Percentiles rank a stretch among this genome's conserved stretches.
Conservation (phyloP, 2,329 filamentous ascomycete genomes). For the Aspergillus sp. region DNA sequence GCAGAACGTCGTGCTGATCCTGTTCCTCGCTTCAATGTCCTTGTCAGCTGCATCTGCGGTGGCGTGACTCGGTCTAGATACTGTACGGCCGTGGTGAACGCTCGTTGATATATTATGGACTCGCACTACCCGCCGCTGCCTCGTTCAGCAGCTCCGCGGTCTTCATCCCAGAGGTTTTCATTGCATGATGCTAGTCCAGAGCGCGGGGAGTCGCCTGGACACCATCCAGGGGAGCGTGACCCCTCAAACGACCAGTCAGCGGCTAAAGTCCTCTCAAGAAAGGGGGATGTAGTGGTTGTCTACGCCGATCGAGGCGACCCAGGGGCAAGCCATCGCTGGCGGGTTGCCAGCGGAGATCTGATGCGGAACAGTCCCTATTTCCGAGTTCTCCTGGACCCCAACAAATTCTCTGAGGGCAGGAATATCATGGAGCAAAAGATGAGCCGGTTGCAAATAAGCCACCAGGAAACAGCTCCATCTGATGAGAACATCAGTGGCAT, state of each 20-base stretch:
- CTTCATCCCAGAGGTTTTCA: constrained; percentile 4
- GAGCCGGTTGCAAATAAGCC: constrained; percentile 2
- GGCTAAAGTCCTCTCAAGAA: constrained; percentile 15
- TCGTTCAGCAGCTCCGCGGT: constrained; percentile 1
- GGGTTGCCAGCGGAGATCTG: constrained; percentile 24
- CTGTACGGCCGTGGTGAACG: too few relatives aligned
- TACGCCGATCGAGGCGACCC: constrained; percentile 12
- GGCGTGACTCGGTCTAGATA: too few relatives aligned
- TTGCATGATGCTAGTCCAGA: not conserved
- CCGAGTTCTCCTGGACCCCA: constrained; percentile 29
- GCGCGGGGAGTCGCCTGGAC: not conserved
- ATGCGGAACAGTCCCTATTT: constrained; percentile 31
- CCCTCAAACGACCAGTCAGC: not conserved
- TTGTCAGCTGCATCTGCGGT: too few relatives aligned
- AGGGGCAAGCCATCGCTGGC: constrained; percentile 17
- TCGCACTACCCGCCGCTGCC: constrained; percentile 16
- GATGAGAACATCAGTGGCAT: not conserved
- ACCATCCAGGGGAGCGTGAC: not conserved
- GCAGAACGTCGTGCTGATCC: too few relatives aligned
- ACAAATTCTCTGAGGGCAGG: constrained; percentile 34
- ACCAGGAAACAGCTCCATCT: not conserved
- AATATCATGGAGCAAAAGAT: constrained; percentile 21
- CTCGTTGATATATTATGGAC: too few relatives aligned
- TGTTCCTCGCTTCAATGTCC: too few relatives aligned
- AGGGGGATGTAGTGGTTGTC: constrained; percentile 30